Evolutionary conservation across 1,284 basidiomycete genomes (phyloP), one percentile per base, ranked within the genome.

Genomic region (Hemileia vastatrix): DNA sequence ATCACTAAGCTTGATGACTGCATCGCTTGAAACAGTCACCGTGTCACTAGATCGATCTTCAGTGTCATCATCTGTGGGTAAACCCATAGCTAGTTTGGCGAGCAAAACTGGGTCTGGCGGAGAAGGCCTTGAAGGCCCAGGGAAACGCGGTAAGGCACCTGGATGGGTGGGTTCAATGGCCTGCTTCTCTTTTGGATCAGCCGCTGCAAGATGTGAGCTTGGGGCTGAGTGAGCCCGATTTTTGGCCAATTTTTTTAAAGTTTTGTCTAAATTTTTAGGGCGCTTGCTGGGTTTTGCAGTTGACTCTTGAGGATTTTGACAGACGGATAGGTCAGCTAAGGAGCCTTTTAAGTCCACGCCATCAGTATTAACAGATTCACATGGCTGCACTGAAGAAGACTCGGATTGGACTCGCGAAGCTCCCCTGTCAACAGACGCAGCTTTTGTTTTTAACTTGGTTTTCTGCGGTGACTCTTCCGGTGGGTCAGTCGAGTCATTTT

Each of bases 21-120:
- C 71, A 1, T 79, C 78, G 24, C 90, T 77, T 21, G 79, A 72
- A 2, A 82, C 66, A 1, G 80, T 55, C 53, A n/a, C 23, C 24
- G 15, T 54, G 19, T 6, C 23, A 4, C 8, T 18, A 11, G n/a
- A 6, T 24, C 5, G 52, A 32, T 50, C 48, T 24, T 44, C 43
- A 27, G 32, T 8, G 43, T 18, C n/a, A 23, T 50, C 33, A 15
- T 23, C 23, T 21, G 53, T 21, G n/a, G 51, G 45, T 6, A 63
- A 45, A n/a, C 60, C 60, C 60, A 63, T 63, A 8, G 60, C 60
- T 23, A 63, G 33, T 63, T 54, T n/a, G 13, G 60, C 60, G 23
- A 63, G 44, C 9, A 63, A 33, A 15, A 50, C 53, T 24, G 60
- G 53, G 36, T 63, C 60, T 3, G 60, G 60, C 43, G 56, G 23